Evolutionary conservation across 2,329 filamentous ascomycete species (phyloP).

Genomic region (Anisogramma anomala): DNA sequence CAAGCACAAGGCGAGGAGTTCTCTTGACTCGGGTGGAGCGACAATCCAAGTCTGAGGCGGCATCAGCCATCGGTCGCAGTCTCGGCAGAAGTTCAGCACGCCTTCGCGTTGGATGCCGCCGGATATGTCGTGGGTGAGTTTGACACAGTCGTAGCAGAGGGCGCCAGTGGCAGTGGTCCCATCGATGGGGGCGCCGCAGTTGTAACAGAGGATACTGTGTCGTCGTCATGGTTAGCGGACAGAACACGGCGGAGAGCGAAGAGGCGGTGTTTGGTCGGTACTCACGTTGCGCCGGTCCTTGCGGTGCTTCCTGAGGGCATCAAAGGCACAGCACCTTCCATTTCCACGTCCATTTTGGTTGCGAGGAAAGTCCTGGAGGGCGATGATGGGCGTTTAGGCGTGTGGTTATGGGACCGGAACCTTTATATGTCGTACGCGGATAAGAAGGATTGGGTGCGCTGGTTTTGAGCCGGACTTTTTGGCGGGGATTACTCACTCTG

Average conservation of each 20-base stretch:
- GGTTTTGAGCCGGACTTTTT: too few species aligned
- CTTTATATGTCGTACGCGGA: too few species aligned
- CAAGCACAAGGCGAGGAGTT: slow-evolving; percentile 83
- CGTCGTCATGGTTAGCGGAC: neutral
- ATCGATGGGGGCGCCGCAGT: slow-evolving; percentile 92
- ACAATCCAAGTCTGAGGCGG: slow-evolving; percentile 80
- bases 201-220: slow-evolving; percentile 83
- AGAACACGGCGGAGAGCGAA: neutral
- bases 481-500: too few species aligned
- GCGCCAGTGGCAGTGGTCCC: slow-evolving; percentile 77
- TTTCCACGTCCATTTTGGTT: slow-evolving; percentile 32
- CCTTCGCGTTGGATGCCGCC: slow-evolving; percentile 84
- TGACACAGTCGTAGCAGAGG: slow-evolving; percentile 92
- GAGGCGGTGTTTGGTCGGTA: slow-evolving; percentile 7
- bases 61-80: slow-evolving; percentile 88
- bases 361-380: neutral
- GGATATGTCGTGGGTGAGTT: slow-evolving; percentile 87
- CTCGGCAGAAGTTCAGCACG: slow-evolving; percentile 78
- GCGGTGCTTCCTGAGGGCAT: slow-evolving; percentile 21
- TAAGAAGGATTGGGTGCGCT: too few species aligned
- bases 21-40: slow-evolving; percentile 75
- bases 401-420: too few species aligned
- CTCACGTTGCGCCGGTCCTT: slow-evolving; percentile 30
- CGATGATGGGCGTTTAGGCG: neutral
- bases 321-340: slow-evolving; percentile 32